phyloP scores from a whole-genome alignment of 257 asterid genomes.

The Voacanga thouarsii region DNA sequence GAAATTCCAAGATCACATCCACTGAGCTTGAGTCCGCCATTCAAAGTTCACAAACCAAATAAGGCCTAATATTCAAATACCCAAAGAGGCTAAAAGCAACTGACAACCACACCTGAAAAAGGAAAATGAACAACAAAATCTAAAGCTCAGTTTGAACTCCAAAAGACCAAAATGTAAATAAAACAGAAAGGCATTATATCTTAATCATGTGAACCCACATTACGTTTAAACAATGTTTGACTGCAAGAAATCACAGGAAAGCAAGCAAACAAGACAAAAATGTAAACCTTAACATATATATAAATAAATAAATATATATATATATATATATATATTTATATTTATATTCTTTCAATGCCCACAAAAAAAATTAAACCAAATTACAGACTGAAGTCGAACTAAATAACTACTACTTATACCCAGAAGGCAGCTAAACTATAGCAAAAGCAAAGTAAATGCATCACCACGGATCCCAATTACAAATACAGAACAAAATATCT shows the following conservation, averaged over 20 bases:
- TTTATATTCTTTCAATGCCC: neutral
- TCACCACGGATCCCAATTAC: neutral
- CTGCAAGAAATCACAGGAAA: neutral
- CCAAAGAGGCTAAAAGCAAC: conserved; percentile 28
- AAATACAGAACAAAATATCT: neutral
- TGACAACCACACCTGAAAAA: conserved; percentile 48
- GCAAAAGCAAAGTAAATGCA: neutral
- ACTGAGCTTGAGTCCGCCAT: conserved; percentile 79
- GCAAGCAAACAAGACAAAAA: neutral
- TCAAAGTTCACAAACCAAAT: conserved; percentile 15
- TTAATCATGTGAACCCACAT: conserved; percentile 8
- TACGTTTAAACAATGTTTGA: neutral
- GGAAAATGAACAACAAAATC: conserved; percentile 2
- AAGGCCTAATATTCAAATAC: conserved; percentile 22
- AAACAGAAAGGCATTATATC: neutral
- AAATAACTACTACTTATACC: neutral
- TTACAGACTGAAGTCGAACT: neutral
- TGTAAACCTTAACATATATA: neutral
- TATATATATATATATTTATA: too few relatives aligned
- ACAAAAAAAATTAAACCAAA: neutral
- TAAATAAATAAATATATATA: too few relatives aligned
- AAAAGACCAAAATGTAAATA: neutral
- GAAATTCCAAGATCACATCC: conserved; percentile 71
- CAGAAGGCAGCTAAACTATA: neutral
- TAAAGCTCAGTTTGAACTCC: neutral